Percentiles rank a stretch among this genome's conserved stretches.
Conservation (phyloP, 257 asterid species). For the Paulownia fortunei region DNA sequence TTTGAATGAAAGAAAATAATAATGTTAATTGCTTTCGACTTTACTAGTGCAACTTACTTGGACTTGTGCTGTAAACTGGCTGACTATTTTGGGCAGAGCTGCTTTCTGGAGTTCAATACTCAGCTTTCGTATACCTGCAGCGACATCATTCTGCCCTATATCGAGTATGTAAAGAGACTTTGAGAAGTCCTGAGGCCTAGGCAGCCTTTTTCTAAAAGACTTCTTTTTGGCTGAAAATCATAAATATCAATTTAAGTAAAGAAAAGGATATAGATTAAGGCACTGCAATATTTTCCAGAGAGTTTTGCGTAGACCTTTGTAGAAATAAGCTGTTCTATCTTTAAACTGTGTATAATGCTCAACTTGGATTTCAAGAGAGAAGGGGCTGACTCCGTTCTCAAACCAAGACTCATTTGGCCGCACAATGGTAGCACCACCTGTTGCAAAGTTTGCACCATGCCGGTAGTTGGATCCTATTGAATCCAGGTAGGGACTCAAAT, state of each 20-base stretch:
- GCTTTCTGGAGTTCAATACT: constrained; percentile 37
- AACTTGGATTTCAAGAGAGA: constrained; percentile 68
- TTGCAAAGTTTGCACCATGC: constrained; percentile 81
- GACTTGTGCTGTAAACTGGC: constrained; percentile 46
- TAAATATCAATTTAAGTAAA: not conserved
- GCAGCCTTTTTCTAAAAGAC: constrained; percentile 42
- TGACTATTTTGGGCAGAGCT: constrained; percentile 43
- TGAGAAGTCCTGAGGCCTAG: constrained; percentile 53
- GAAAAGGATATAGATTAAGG: not conserved
- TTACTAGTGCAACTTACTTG: constrained; percentile 42
- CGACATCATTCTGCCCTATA: constrained; percentile 75
- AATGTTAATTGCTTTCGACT: not conserved
- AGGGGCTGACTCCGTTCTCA: constrained; percentile 59
- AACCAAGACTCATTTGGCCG: constrained; percentile 58
- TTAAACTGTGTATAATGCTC: constrained; percentile 64
- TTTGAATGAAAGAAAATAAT: too few relatives aligned
- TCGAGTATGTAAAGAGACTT: constrained; percentile 62
- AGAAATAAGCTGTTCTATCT: constrained; percentile 46
- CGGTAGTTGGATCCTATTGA: constrained; percentile 56
- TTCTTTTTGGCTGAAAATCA: constrained; percentile 31
- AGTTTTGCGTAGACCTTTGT: constrained; percentile 31
- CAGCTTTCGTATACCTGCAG: constrained; percentile 37
- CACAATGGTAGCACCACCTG: constrained; percentile 74
- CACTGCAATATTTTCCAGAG: not conserved
- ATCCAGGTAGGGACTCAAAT: constrained; percentile 68